Base-by-base conservation (phyloP, 2,329 filamentous ascomycete genomes). In the Penicillium sp. region DNA sequence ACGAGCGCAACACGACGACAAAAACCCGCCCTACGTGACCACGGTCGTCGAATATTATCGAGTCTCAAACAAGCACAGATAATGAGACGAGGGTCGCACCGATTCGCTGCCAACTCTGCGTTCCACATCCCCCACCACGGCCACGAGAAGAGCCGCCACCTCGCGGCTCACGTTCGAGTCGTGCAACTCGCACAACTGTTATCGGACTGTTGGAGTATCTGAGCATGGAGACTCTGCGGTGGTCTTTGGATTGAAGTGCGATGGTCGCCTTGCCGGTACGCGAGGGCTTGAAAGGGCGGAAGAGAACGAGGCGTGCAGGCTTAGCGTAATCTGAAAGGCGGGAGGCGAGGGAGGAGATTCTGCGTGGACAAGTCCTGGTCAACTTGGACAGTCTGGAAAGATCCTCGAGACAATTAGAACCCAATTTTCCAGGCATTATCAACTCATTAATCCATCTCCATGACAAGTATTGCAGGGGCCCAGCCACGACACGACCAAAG, bases 241-340 rank as follows among this genome's bases (percentile, higher is more conserved):
- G 4, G 22, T 43, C 11, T 53, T 48, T 11, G 15, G 20, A 20
- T n/a, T 17, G 17, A 14, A 48, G 10, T 7, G 28, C 35, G 20
- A 25, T 35, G 50, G 53, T 55, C 35, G 15, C 35, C 56, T 54
- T 63, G 56, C 54, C 45, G 55, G 43, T 54, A 17, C 39, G 20
- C 15, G 22, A 28, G 10, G 22, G 49, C 14, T 45, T 34, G 34
- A 50, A 56, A 12, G 37, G 54, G 28, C 25, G 25, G 38, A 37
- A 15, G 54, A 37, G n/a, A 28, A 42, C 28, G 28, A 31, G 48
- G 49, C 49, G 49, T 51, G 49, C 49, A 38, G 49, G 49, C 17
- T 35, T 51, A 51, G 49, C 49, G 49, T 11, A 20, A 39, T 51
- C 35, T 51, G 49, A 35, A 35, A 51, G 49, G 37, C 49, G 49